Evolutionary conservation across 495 filamentous ascomycete species (phyloP).

Genomic region (Massariosphaeria phaeospora): DNA sequence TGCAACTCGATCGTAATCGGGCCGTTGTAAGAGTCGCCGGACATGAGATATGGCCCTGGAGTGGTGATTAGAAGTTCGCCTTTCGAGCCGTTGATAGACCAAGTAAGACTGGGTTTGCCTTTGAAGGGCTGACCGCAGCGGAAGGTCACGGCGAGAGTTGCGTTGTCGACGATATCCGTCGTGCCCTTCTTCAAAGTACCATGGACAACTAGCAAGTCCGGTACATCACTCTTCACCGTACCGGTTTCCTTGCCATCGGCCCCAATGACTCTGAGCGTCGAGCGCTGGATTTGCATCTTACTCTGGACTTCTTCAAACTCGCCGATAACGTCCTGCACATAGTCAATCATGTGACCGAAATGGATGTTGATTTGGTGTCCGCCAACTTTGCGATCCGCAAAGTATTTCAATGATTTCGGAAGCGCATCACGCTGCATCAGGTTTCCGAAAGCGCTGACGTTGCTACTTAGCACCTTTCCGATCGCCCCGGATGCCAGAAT

Average conservation of each 20-base stretch:
- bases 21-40: not conserved
- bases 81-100: slow-evolving; percentile 22
- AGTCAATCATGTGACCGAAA: slow-evolving; percentile 17
- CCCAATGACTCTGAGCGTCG: slow-evolving; percentile 1
- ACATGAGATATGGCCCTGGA: not conserved
- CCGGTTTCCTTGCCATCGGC: not conserved
- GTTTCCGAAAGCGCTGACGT: slow-evolving; percentile 3
- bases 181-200: not conserved
- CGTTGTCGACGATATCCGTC: not conserved
- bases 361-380: slow-evolving; percentile 22
- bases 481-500: slow-evolving; percentile 11
- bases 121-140: slow-evolving; percentile 21
- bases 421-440: not conserved
- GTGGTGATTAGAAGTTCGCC: slow-evolving; percentile 20
- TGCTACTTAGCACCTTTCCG: slow-evolving; percentile 20
- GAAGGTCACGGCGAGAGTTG: slow-evolving; percentile 8
- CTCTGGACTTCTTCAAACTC: slow-evolving; percentile 1
- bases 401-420: slow-evolving; percentile 15
- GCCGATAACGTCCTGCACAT: slow-evolving; percentile 9
- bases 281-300: slow-evolving; percentile 17
- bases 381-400: slow-evolving; percentile 14
- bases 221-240: slow-evolving; percentile 5
- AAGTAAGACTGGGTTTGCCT: slow-evolving; percentile 6
- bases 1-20: slow-evolving; percentile 17
- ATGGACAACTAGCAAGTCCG: slow-evolving; percentile 14